Evolutionary conservation across 2,329 filamentous ascomycete genomes (phyloP), one percentile per base, ranked within the genome.

Genomic region (Escovopsis sp.): DNA sequence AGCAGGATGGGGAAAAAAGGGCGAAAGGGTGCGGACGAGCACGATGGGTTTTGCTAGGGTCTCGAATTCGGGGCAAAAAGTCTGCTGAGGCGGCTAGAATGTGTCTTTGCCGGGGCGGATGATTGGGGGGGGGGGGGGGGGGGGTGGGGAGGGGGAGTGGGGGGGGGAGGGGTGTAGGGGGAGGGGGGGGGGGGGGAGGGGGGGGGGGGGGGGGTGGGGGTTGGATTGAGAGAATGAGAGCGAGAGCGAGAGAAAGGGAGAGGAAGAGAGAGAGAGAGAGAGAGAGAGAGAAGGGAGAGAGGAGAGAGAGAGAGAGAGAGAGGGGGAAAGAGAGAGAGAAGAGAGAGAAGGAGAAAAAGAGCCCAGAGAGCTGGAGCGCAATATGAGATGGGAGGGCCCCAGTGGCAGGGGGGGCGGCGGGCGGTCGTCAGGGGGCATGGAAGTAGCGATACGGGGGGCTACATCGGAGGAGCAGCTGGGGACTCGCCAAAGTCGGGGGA

Each of bases 1-100:
- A 23, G 18, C 14, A 35, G 34, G 12, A 35, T 14, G 17, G 21
- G 23, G n/a, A n/a, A n/a, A 19, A 28, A 27, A 35, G 33, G 29
- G 26, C 19, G 34, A 27, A 37, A 38, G 33, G 30, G 38, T 35
- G 36, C 34, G 36, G 33, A 34, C 36, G 34, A 32, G 36, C 31
- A 36, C 36, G 34, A 34, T n/a, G n/a, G n/a, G n/a, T n/a, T n/a
- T 31, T 31, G 39, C 39, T 38, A 33, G 36, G 36, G 34, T 34
- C 33, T 21, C 17, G 32, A 23, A 29, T 41, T 41, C 31, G 39
- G 40, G 42, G 42, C 37, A 27, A 36, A 41, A 44, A 45, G 42
- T 43, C 41, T 45, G 42, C 43, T 42, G 43, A 41, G 36, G 35
- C 35, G 37, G 26, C 33, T 35, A 16, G 35, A n/a, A n/a, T n/a